A percentile compares a stretch with the other conserved stretches of the same genome.
phyloP scores from a whole-genome alignment of 2,329 filamentous ascomycete species.

The Taxawa tesnikishii region DNA sequence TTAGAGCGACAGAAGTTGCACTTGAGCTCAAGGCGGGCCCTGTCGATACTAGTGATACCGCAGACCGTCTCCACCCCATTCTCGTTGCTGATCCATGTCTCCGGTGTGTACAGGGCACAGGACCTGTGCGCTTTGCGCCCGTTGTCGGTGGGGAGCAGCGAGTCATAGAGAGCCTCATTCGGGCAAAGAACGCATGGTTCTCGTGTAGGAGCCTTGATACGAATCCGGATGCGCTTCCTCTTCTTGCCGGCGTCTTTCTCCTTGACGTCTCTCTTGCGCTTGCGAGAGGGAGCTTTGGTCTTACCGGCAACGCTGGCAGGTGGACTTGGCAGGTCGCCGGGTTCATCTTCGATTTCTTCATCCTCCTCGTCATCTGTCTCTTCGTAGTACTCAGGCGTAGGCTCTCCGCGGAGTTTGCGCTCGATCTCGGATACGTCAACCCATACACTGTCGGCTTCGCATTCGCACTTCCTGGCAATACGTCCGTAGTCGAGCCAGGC shows the following conservation, averaged over 20 bases:
- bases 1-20: slow-evolving; percentile 92
- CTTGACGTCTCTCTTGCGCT: slow-evolving; percentile 52
- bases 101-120: slow-evolving; percentile 83
- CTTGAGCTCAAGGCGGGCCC: slow-evolving; percentile 79
- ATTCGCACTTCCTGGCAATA: slow-evolving; percentile 93
- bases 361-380: slow-evolving; percentile 60
- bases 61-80: slow-evolving; percentile 59
- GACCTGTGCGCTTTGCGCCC: slow-evolving; percentile 76
- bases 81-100: slow-evolving; percentile 67
- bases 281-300: slow-evolving; percentile 43
- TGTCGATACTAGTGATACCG: slow-evolving; percentile 70
- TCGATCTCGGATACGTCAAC: slow-evolving; percentile 94
- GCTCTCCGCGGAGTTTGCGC: slow-evolving; percentile 79
- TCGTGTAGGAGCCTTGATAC: slow-evolving; percentile 56
- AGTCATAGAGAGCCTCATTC: slow-evolving; percentile 71
- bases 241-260: slow-evolving; percentile 42
- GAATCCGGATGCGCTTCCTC: slow-evolving; percentile 67
- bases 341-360: slow-evolving; percentile 38
- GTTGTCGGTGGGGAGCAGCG: slow-evolving; percentile 77
- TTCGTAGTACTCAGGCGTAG: slow-evolving; percentile 67
- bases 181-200: slow-evolving; percentile 87
- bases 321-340: slow-evolving; percentile 64
- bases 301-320: slow-evolving; percentile 62
- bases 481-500: slow-evolving; percentile 91
- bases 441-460: slow-evolving; percentile 96